Evolutionary conservation across 495 filamentous ascomycete species (phyloP).

Genomic region (Copromyces sp.): DNA sequence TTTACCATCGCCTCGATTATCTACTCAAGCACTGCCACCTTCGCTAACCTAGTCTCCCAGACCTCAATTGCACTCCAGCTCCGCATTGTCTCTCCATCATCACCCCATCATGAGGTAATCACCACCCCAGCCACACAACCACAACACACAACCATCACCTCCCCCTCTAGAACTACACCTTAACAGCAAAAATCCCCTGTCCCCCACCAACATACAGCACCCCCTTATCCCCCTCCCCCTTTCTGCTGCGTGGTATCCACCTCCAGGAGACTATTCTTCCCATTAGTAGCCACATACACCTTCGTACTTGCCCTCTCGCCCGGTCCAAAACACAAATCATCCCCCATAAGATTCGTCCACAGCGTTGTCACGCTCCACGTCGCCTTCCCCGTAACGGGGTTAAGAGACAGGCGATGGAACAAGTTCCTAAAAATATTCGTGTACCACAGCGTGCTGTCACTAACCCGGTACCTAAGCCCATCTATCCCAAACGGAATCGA

Average conservation of each 20-base stretch:
- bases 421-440: conserved; percentile 37
- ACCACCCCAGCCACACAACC: not conserved
- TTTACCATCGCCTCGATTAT: too few relatives aligned
- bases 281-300: conserved; percentile 31
- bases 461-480: conserved; percentile 26
- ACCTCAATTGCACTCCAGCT: not conserved
- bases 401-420: conserved; percentile 30
- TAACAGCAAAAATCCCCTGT: conserved; percentile 23
- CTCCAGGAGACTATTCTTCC: conserved; percentile 29
- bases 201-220: conserved; percentile 27
- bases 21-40: too few relatives aligned
- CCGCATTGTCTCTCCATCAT: not conserved
- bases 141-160: not conserved
- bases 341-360: conserved; percentile 32
- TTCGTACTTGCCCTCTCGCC: conserved; percentile 18
- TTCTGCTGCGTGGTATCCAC: conserved; percentile 24
- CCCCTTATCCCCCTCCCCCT: conserved; percentile 28
- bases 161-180: not conserved
- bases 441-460: conserved; percentile 29
- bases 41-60: rapidly evolving
- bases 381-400: conserved; percentile 27
- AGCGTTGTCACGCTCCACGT: conserved; percentile 23
- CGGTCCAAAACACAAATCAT: conserved; percentile 32
- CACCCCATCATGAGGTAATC: too few relatives aligned
- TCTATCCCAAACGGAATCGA: conserved; percentile 28